Percentiles rank a stretch among this genome's conserved stretches.
Conservation (phyloP, 169 alveolate species). For the Toxoplasma gondii region DNA sequence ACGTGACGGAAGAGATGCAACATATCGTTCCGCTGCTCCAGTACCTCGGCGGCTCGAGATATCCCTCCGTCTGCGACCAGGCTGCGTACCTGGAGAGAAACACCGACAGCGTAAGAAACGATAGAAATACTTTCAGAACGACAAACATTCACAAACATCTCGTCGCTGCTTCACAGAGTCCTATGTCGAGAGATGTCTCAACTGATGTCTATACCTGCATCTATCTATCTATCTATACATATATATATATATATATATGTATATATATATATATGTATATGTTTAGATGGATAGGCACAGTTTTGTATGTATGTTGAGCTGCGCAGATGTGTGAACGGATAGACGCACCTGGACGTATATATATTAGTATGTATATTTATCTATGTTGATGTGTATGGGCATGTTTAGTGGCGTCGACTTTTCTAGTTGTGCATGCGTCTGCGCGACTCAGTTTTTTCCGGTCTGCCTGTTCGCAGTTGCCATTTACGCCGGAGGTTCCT, state of each 20-base stretch:
- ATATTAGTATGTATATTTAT: neutral
- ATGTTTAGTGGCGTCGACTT: too few relatives aligned
- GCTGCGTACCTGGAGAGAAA: constrained; percentile 34
- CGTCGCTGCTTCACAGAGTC: too few relatives aligned
- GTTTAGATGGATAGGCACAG: too few relatives aligned
- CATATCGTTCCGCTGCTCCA: constrained; percentile 39
- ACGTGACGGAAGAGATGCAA: constrained; percentile 33
- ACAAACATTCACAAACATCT: too few relatives aligned
- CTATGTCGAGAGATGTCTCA: too few relatives aligned
- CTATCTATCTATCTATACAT: too few relatives aligned
- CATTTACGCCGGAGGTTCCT: neutral
- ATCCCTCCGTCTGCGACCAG: constrained; percentile 49
- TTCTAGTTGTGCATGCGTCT: too few relatives aligned
- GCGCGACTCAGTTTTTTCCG: neutral
- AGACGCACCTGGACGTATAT: neutral
- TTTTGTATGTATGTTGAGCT: too few relatives aligned
- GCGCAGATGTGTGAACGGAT: neutral
- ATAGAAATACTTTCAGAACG: too few relatives aligned
- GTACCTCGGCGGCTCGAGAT: constrained; percentile 49
- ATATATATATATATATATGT: too few relatives aligned
- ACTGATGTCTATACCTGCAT: too few relatives aligned
- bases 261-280: neutral
- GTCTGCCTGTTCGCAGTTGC: neutral
- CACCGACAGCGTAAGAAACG: neutral
- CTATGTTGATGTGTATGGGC: too few relatives aligned